Base-by-base conservation (phyloP, 192 early-diverging fungal species). In the Chytriomyces sp. region DNA sequence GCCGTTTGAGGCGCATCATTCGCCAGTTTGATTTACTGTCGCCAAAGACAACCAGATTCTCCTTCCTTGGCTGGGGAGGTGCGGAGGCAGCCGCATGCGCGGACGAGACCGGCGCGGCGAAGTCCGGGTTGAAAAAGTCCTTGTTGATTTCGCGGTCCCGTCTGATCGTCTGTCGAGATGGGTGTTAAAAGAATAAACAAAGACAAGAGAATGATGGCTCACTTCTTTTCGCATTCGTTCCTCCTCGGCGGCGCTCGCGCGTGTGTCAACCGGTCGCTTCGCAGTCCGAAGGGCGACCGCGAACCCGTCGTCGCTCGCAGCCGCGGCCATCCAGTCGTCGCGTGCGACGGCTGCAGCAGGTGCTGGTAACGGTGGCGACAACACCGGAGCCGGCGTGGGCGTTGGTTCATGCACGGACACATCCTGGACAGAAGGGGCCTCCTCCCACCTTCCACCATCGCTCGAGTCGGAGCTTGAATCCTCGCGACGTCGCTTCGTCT, bases 1-100 rank as follows among this genome's bases (percentile, higher is more conserved):
- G 80, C 36, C 88, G 78, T 59, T 82, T 85, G 31, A 94, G 78
- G 58, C 92, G 92, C 70, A 90, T 89, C 91, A 94, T 94, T 52
- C 91, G 79, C 92, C 92, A 94, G 32, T 61, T 85, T 22, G 77
- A 64, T 12, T 82, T 82, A 12, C 68, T 68, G 57, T 84, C 86
- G 26, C 86, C 84, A 72, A 78, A 88, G 31, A 66, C 49, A n/a
- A 74, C 52, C n/a, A 8, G 14, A 8, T 44, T 19, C 31, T 53
- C 37, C 63, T 44, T 28, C n/a, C 34, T 28, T 1, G 36, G 36
- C 1, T 8, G 49, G 5, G 26, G 28, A n/a, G 2, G 39, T 19
- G 2, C 1, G n/a, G 10, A 10, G 22, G 22, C 33, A 19, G 6
- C 33, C 34, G 25, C 14, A 2, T 25, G 39, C 19, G 30, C 31